phyloP scores from a whole-genome alignment of 495 filamentous ascomycete genomes.

The Penicillium salamii region DNA sequence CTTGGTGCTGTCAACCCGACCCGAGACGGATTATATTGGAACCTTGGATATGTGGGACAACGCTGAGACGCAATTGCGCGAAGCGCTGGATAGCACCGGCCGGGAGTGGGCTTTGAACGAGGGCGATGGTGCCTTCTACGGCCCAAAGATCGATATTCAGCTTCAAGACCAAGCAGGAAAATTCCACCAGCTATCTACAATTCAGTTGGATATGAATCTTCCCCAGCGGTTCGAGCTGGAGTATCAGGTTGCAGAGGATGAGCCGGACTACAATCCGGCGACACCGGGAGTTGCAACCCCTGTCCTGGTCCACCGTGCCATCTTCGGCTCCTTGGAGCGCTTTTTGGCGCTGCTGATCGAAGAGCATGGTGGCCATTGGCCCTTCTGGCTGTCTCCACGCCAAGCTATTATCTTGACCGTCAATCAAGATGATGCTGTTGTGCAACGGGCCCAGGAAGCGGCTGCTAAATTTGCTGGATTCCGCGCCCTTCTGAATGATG shows the following conservation, averaged over 20 bases:
- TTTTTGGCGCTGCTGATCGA: constrained; percentile 87
- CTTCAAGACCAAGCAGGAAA: constrained; percentile 80
- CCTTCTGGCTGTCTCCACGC: constrained; percentile 87
- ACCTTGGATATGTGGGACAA: constrained; percentile 75
- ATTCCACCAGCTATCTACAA: constrained; percentile 87
- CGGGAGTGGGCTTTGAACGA: constrained; percentile 68
- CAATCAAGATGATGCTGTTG: constrained; percentile 58
- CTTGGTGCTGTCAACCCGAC: constrained; percentile 78
- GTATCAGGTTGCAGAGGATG: constrained; percentile 56
- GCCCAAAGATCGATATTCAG: constrained; percentile 92
- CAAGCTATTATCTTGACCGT: constrained; percentile 79
- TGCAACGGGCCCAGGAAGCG: constrained; percentile 53
- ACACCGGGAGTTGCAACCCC: constrained; percentile 66
- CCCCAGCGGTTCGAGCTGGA: constrained; percentile 76
- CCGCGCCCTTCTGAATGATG: constrained; percentile 26
- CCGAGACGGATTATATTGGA: constrained; percentile 74
- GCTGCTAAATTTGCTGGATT: constrained; percentile 35
- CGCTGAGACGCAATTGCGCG: constrained; percentile 70
- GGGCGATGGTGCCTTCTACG: constrained; percentile 92
- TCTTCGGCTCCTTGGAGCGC: constrained; percentile 82
- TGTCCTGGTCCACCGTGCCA: constrained; percentile 84
- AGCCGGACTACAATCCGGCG: constrained; percentile 67
- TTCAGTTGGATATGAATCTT: constrained; percentile 92
- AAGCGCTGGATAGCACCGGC: constrained; percentile 64
- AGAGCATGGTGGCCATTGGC: constrained; percentile 77